Evolutionary conservation across 805 yeast species (phyloP).

Genomic region (Tetrapisispora arboricola): DNA sequence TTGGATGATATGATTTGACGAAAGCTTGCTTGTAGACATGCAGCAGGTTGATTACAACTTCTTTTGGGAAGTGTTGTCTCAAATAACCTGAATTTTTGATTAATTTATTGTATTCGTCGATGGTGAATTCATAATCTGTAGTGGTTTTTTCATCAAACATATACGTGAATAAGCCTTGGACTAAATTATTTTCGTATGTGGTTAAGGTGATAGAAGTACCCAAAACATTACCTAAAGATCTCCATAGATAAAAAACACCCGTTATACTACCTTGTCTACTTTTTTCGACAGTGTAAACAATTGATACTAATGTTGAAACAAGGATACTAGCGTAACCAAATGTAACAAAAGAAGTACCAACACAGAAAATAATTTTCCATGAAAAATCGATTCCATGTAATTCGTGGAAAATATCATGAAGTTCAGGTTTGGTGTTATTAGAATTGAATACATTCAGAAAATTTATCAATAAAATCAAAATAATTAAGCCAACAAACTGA

Average conservation of each 20-base stretch:
- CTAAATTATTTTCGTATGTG: constrained; percentile 28
- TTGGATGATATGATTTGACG: constrained; percentile 23
- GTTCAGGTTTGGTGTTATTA: neutral
- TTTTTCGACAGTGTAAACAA: constrained; percentile 36
- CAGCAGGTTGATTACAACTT: constrained; percentile 11
- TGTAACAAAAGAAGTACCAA: constrained; percentile 30
- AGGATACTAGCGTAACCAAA: constrained; percentile 45
- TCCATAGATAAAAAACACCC: constrained; percentile 40
- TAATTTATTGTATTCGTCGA: constrained; percentile 14
- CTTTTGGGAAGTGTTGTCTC: constrained; percentile 17
- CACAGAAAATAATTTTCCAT: constrained; percentile 26
- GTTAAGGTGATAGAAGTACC: constrained; percentile 37
- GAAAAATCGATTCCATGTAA: constrained; percentile 23
- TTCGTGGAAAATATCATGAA: constrained; percentile 48
- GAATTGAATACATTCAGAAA: neutral
- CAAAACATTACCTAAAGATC: constrained; percentile 39
- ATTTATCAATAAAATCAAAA: constrained; percentile 36
- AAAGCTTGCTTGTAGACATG: constrained; percentile 20
- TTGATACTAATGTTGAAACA: constrained; percentile 49
- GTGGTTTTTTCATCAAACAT: constrained; percentile 14
- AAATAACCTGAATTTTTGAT: constrained; percentile 24
- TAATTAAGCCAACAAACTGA: constrained; percentile 17
- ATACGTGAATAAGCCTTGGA: constrained; percentile 25
- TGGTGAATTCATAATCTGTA: constrained; percentile 8
- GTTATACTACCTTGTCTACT: constrained; percentile 40